phyloP scores from a whole-genome alignment of 495 filamentous ascomycete genomes.

The Penicillium dipodomyicola region DNA sequence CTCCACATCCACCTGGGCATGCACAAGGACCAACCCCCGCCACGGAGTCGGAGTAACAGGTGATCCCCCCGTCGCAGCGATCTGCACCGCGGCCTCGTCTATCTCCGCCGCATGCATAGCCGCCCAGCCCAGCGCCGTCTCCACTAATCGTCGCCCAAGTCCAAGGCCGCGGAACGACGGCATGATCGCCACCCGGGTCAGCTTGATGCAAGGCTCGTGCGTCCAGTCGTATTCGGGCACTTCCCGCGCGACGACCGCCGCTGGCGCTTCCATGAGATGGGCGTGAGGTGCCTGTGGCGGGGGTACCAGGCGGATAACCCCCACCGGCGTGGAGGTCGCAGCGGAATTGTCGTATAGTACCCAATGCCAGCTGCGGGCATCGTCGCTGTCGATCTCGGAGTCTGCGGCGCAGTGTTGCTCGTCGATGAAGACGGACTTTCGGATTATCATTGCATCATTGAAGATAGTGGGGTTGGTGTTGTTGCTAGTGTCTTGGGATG shows the following conservation, averaged over 20 bases:
- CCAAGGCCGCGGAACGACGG: conserved; percentile 60
- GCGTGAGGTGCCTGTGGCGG: conserved; percentile 67
- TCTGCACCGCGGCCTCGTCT: conserved; percentile 27
- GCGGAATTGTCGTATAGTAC: conserved; percentile 54
- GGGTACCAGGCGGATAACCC: conserved; percentile 74
- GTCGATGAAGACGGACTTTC: conserved; percentile 70
- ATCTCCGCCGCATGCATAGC: conserved; percentile 50
- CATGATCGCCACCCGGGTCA: conserved; percentile 72
- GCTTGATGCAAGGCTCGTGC: conserved; percentile 72
- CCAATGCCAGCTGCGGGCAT: conserved; percentile 77
- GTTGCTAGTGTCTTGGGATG: conserved; percentile 15
- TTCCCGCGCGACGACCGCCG: not conserved
- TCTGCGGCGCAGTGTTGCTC: conserved; percentile 69
- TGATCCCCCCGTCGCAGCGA: conserved; percentile 41
- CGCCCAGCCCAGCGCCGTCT: conserved; percentile 62
- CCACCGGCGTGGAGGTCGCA: conserved; percentile 43
- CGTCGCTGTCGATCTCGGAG: conserved; percentile 77
- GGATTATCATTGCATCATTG: conserved; percentile 73
- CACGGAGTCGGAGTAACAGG: conserved; percentile 41
- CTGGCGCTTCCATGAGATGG: conserved; percentile 23
- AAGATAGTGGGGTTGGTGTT: conserved; percentile 56
- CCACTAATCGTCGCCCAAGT: conserved; percentile 60
- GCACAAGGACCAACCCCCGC: conserved; percentile 68
- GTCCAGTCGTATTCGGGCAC: conserved; percentile 22
- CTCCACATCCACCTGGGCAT: conserved; percentile 66